Evolutionary conservation across 2,329 filamentous ascomycete species (phyloP), one percentile per base, ranked within the genome.

Genomic region (Pseudogymnoascus sp.): DNA sequence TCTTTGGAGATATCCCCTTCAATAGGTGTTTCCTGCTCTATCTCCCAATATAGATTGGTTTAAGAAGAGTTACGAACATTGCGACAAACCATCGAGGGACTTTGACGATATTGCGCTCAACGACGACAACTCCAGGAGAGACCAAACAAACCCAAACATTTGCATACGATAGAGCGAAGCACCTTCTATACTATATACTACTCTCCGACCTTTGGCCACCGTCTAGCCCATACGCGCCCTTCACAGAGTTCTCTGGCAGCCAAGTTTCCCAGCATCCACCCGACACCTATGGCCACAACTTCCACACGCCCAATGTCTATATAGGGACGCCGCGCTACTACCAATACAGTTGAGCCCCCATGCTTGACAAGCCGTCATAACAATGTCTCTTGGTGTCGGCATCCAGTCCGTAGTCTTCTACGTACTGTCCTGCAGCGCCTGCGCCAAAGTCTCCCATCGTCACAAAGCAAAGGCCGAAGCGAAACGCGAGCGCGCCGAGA

Each of bases 361-460:
- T 22, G 57, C 32, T 37, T 14, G 32, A 16, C n/a, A 50, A 9
- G 6, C 22, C 41, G n/a, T 12, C 34, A 18, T 9, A 25, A 65
- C 61, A 8, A 82, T 81, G 79, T 79, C 79, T 62, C 76, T 86
- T 65, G 75, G 77, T 62, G 78, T 83, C 63, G 84, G 83, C 68
- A 77, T 90, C 32, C 89, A 90, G 73, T 91, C 88, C 60, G 87
- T 87, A 66, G 76, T 90, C 71, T 92, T 91, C 78, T 91, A 90
- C 77, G 80, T 90, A 66, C 76, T 88, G 63, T 88, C 88, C 61
- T 93, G 89, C 71, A 86, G 87, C 64, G 89, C 89, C 74, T 97
- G 91, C 75, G 80, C 86, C 61, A 83, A 89, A 66, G 82, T 87
- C 63, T 80, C 81, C 59, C 83, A 88, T 71, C 85, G 85, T 65